These are phyloP conservation scores for Verticillium klebahnii DNA, from an alignment of 2,329 filamentous ascomycete species.

Conservation along the genomic window DNA sequence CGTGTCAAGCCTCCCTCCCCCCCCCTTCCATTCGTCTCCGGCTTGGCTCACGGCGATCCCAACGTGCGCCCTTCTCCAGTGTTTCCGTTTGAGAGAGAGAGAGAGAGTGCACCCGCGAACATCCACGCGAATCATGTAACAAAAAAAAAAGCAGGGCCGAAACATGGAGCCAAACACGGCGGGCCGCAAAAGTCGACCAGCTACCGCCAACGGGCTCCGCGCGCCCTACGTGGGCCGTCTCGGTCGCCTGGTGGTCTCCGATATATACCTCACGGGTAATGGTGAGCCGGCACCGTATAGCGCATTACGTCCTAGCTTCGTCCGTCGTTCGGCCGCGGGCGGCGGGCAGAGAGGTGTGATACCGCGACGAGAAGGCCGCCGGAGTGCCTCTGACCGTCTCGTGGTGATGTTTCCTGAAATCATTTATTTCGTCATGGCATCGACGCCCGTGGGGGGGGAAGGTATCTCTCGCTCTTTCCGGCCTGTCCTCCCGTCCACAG, in stretches of 20 bases:
- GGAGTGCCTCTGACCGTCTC: no score
- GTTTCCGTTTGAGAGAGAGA: neutral
- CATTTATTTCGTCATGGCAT: no score
- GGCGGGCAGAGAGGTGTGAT: neutral
- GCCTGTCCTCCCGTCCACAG: neutral
- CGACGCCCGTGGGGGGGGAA: no score
- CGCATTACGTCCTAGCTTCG: neutral
- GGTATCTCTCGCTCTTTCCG: neutral
- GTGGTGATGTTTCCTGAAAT: no score
- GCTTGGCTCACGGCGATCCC: neutral
- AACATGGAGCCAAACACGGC: neutral
- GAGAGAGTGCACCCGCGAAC: neutral
- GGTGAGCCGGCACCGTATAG: neutral
- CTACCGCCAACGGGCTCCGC: neutral
- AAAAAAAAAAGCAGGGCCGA: neutral
- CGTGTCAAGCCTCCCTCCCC: neutral
- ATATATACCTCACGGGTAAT: neutral
- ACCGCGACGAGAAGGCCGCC: neutral
- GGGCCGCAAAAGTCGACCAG: neutral
- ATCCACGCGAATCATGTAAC: neutral
- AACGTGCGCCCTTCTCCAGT: neutral
- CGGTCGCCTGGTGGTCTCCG: neutral
- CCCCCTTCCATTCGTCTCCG: neutral
- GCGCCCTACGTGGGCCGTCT: neutral
- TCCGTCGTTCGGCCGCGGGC: no score